Percentiles rank a stretch among this genome's conserved stretches.
Evolutionary conservation across 768 basidiomycete genomes (phyloP).

Genomic region (Podaxis mareebaensis): DNA sequence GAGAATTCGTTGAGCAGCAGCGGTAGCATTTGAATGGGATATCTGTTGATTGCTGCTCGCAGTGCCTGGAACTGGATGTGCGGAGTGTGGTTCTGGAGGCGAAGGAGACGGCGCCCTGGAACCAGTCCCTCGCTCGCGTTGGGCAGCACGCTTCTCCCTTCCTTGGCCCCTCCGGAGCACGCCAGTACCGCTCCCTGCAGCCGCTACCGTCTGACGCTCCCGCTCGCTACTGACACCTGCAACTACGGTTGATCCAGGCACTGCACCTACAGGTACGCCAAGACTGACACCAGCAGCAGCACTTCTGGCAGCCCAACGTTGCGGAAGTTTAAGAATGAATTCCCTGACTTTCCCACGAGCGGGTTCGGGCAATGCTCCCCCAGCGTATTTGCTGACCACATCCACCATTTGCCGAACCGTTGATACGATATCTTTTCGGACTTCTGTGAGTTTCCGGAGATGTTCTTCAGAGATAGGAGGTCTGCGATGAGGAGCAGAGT

Average conservation of each 20-base stretch:
- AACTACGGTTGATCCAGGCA: not conserved
- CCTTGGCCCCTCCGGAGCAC: conserved; percentile 29
- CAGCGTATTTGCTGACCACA: conserved; percentile 83
- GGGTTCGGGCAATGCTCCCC: conserved; percentile 83
- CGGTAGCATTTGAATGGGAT: conserved; percentile 57
- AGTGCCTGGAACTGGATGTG: not conserved
- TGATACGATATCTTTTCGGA: conserved; percentile 82
- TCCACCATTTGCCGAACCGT: conserved; percentile 90
- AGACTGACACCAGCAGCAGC: conserved; percentile 24
- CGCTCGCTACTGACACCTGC: conserved; percentile 18
- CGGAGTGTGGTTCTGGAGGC: not conserved
- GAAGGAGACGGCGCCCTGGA: conserved; percentile 11
- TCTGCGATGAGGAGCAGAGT: conserved; percentile 27
- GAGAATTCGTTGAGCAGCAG: conserved; percentile 79
- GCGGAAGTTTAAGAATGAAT: conserved; percentile 80
- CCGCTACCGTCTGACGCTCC: conserved; percentile 33
- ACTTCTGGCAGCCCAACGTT: conserved; percentile 66
- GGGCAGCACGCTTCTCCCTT: conserved; percentile 30
- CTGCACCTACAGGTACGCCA: not conserved
- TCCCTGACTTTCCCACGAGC: conserved; percentile 71
- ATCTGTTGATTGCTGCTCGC: conserved; percentile 18
- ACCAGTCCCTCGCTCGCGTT: conserved; percentile 41
- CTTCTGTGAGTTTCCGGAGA: conserved; percentile 67
- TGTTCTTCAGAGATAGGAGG: conserved; percentile 44
- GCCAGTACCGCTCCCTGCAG: conserved; percentile 34